These are phyloP conservation scores for Eutrema salsugineum DNA, from an alignment of 441 rosid genomes.

Conservation along the genomic window DNA sequence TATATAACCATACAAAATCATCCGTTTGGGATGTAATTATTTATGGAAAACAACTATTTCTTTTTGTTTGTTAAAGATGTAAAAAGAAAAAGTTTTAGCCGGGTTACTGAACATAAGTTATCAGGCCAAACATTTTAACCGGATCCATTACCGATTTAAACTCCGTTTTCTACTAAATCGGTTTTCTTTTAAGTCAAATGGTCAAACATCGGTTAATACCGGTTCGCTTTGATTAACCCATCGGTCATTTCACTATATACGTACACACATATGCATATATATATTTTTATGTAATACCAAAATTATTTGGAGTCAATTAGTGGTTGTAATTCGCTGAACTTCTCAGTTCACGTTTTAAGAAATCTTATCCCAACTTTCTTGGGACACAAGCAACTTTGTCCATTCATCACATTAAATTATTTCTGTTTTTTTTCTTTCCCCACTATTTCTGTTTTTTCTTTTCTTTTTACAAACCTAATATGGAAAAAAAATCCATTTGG, in stretches of 20 bases:
- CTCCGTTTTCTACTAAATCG: not conserved
- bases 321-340: constrained; percentile 22
- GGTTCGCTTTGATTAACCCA: not conserved
- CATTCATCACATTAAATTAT: constrained; percentile 6
- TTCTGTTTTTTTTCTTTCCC: not conserved
- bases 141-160: not conserved
- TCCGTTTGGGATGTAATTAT: not conserved
- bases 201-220: not conserved
- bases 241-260: not conserved
- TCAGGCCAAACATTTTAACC: not conserved
- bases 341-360: constrained; percentile 1
- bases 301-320: constrained; percentile 14
- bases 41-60: not conserved
- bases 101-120: not conserved
- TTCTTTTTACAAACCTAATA: constrained; percentile 1
- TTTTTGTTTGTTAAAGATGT: not conserved
- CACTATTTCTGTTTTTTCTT: not conserved
- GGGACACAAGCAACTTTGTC: constrained; percentile 15
- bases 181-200: not conserved
- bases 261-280: not conserved
- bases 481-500: not conserved
- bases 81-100: too few species aligned
- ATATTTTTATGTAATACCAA: not conserved
- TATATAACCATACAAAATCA: not conserved
- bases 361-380: constrained; percentile 22